Evolutionary conservation across 176 grass and related monocot species (phyloP), one percentile per base, ranked within the genome.

Genomic region (Stipa capillata): DNA sequence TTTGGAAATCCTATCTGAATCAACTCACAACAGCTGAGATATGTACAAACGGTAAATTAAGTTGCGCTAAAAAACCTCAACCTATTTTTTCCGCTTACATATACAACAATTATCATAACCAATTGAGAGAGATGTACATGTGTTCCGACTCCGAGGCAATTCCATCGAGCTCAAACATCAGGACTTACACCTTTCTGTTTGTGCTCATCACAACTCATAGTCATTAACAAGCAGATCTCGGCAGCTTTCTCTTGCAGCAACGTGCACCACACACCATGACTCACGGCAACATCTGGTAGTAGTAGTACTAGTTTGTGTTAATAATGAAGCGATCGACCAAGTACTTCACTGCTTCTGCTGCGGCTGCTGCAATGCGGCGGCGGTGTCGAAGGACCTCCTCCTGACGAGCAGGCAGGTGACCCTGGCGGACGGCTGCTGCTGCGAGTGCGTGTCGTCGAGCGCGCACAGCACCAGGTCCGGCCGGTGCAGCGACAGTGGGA

Each of bases 381-480:
- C 65, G 21, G 79, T 28, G 53, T 90, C 87, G 74, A 93, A 90
- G 3, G 91, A 89, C 39, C 69, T 79, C 67, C 81, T 82, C 73
- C 85, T 73, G 45, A 93, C 87, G 25, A 93, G 60, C 3, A 93
- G 67, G 68, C 91, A 93, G 2, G 87, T 85, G 2, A 90, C 82
- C 37, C 57, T 87, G 2, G 67, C 41, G 8, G 84, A 84, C 44
- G 85, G 71, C 78, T 59, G 75, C n/a, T n/a, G n/a, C 63, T 57
- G 62, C 42, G 51, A 57, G 17, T 48, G 87, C 1, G 67, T 72
- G 82, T 85, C 58, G 60, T 77, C 61, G 2, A 90, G 72, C 13
- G 82, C 79, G 65, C 84, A 90, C 35, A 89, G 10, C 53, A 93
- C 91, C 15, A 93, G 85, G 73, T 93, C 91, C 51, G 91, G 91